Conservation (phyloP, 2,329 filamentous ascomycete genomes). For the Aspergillus calidoustus region DNA sequence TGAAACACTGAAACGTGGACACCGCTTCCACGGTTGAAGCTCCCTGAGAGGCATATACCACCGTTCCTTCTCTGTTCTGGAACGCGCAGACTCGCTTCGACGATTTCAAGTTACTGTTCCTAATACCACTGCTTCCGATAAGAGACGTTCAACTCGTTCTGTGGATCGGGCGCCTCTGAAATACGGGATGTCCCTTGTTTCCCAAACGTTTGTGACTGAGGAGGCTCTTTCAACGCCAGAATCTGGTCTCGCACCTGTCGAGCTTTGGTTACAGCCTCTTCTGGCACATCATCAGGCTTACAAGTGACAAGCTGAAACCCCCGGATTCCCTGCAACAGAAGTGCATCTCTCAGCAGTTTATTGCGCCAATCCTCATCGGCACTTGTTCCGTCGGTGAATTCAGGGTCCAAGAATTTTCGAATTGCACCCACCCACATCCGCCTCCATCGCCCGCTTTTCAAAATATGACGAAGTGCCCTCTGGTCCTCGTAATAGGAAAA, state of each 20-base stretch:
- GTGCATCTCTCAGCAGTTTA: slow-evolving; percentile 31
- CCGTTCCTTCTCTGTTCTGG: background rate
- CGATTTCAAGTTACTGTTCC: background rate
- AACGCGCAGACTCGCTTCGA: background rate
- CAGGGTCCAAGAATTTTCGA: background rate
- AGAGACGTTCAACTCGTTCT: background rate
- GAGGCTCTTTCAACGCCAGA: slow-evolving; percentile 1
- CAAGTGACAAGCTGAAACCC: slow-evolving; percentile 35
- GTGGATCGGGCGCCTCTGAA: background rate
- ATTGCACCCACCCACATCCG: slow-evolving; percentile 31
- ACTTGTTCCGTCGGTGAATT: slow-evolving; percentile 4
- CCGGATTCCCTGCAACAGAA: slow-evolving; percentile 35
- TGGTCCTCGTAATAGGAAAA: slow-evolving; percentile 10
- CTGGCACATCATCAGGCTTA: background rate
- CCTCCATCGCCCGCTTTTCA: slow-evolving; percentile 31
- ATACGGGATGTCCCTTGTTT: background rate
- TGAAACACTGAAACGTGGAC: background rate
- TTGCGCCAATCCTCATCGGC: slow-evolving; percentile 25
- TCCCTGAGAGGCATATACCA: background rate
- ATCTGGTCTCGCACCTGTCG: background rate
- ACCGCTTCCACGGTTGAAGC: background rate
- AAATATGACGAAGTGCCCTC: slow-evolving; percentile 23
- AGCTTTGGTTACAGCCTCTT: background rate
- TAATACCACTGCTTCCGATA: background rate
- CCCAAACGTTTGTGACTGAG: background rate